Conservation (phyloP, 495 filamentous ascomycete species). For the Aspergillus wentii region DNA sequence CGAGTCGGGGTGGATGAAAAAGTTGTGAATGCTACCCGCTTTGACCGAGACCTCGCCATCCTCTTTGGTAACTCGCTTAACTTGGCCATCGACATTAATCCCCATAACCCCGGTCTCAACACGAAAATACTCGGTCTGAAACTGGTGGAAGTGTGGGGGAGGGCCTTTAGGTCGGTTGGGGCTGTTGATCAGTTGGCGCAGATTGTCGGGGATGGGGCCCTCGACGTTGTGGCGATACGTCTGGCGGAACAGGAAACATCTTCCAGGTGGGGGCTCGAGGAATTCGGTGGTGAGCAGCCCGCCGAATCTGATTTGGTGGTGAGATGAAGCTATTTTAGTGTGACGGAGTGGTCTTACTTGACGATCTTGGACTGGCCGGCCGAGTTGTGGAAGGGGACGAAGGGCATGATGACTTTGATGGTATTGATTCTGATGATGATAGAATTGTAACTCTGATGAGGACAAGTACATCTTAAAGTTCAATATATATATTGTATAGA, state of each 20-base stretch:
- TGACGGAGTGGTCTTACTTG: slow-evolving; percentile 1
- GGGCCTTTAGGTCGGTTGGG: slow-evolving; percentile 8
- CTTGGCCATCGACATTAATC: slow-evolving; percentile 3
- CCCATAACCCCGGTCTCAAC: slow-evolving; percentile 5
- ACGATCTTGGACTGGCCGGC: neutral
- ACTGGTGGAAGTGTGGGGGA: slow-evolving; percentile 11
- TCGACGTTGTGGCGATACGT: slow-evolving; percentile 9
- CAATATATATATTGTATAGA: too few relatives aligned
- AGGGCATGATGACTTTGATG: too few relatives aligned
- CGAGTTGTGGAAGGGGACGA: slow-evolving; percentile 1
- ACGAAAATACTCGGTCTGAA: slow-evolving; percentile 12
- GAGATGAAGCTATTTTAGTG: too few relatives aligned
- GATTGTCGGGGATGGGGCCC: slow-evolving; percentile 2
- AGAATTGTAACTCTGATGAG: too few relatives aligned
- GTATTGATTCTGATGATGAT: too few relatives aligned
- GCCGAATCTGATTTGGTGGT: slow-evolving; percentile 2
- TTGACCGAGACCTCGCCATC: slow-evolving; percentile 8
- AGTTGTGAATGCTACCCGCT: slow-evolving; percentile 7
- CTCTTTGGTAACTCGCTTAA: slow-evolving; percentile 1
- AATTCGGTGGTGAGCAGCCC: slow-evolving; percentile 6
- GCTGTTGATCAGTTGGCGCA: slow-evolving; percentile 7
- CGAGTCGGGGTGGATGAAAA: slow-evolving; percentile 7
- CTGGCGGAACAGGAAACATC: slow-evolving; percentile 12
- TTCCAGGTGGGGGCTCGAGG: slow-evolving; percentile 9
- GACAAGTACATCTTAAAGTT: too few relatives aligned